phyloP scores from a whole-genome alignment of 352 stramenopile genomes.

The Pythium angustatum region DNA sequence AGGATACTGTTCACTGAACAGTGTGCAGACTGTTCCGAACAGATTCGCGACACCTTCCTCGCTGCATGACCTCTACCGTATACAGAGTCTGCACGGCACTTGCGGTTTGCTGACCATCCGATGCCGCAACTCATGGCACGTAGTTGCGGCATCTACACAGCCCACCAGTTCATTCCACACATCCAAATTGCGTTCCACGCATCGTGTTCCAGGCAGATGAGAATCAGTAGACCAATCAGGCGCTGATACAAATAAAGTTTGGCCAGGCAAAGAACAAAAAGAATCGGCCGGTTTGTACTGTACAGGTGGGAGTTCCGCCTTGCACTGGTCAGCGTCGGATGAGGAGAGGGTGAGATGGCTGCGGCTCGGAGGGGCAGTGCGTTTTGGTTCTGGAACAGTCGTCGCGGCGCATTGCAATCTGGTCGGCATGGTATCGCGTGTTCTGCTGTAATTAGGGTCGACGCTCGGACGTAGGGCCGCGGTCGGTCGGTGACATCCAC shows the following conservation, averaged over 20 bases:
- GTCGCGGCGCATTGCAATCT: neutral
- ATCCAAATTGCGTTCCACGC: no score
- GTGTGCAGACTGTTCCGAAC: constrained; percentile 5
- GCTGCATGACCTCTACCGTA: neutral
- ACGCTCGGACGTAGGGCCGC: neutral
- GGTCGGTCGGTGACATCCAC: constrained; percentile 12
- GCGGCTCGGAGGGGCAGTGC: neutral
- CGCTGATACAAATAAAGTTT: neutral
- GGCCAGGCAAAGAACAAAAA: neutral
- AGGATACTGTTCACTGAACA: neutral
- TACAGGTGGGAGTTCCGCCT: no score
- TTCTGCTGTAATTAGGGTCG: neutral
- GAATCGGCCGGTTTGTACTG: neutral
- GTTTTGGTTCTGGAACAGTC: constrained; percentile 15
- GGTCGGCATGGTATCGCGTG: neutral
- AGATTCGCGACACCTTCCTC: constrained; percentile 1
- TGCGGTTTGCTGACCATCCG: no score
- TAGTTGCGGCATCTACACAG: neutral
- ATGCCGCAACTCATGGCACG: neutral
- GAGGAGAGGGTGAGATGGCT: neutral
- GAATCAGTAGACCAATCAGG: neutral
- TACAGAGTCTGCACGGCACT: neutral
- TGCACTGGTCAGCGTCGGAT: constrained; percentile 2
- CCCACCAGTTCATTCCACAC: neutral
- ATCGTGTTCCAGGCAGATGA: no score